phyloP scores from a whole-genome alignment of 148 eudicot species.

The Cornus controversa region DNA sequence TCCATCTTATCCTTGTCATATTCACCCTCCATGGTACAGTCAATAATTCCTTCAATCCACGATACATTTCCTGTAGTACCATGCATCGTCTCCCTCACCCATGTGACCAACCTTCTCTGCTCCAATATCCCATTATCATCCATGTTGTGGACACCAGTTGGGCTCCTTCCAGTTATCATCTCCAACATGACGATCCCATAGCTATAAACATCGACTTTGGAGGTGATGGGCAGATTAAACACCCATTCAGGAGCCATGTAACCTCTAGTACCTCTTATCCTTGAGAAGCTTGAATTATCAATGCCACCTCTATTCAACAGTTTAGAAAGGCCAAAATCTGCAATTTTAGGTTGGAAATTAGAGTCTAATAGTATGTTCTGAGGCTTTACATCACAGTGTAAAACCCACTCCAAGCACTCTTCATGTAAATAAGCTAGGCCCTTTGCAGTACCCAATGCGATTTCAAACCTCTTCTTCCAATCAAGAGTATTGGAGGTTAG shows the following conservation, averaged over 20 bases:
- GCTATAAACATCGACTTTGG: constrained; percentile 24
- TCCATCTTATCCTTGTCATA: background rate
- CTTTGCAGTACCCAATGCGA: background rate
- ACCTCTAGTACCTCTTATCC: constrained; percentile 6
- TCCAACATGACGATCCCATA: constrained; percentile 10
- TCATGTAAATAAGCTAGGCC: constrained; percentile 1
- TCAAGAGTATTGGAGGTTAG: background rate
- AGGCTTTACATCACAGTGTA: constrained; percentile 1
- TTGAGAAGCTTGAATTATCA: background rate
- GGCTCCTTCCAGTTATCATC: constrained; percentile 11
- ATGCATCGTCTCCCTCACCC: background rate
- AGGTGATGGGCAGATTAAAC: constrained; percentile 14
- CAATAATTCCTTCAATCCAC: background rate
- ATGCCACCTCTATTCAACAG: background rate
- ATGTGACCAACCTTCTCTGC: background rate
- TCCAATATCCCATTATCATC: background rate
- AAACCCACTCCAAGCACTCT: constrained; percentile 1
- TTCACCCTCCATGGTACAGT: background rate
- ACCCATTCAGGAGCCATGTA: constrained; percentile 30
- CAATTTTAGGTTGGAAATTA: background rate
- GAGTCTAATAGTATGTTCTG: background rate
- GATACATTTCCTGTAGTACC: background rate
- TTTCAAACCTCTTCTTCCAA: background rate
- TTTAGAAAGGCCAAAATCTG: background rate
- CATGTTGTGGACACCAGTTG: background rate